A percentile compares a stretch with the other conserved stretches of the same genome.
phyloP scores from a whole-genome alignment of 2,329 filamentous ascomycete species.

The Gliomastix tumulicola region DNA sequence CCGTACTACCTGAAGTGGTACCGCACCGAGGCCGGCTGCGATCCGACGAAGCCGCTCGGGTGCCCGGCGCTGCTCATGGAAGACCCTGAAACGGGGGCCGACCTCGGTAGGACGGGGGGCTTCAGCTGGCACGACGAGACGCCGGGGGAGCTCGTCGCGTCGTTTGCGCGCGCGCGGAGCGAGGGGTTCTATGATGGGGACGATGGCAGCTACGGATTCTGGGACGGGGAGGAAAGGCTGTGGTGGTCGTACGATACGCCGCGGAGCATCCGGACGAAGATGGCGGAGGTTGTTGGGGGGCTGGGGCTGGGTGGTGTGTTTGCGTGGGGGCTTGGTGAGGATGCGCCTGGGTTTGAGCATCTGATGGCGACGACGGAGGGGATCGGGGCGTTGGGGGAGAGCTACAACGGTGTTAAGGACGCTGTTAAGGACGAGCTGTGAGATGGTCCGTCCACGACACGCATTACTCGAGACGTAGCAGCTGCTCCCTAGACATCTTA shows the following conservation, averaged over 20 bases:
- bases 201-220: conserved; percentile 67
- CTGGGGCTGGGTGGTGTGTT: conserved; percentile 62
- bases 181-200: conserved; percentile 46
- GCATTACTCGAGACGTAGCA: too few species aligned
- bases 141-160: conserved; percentile 43
- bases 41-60: conserved; percentile 35
- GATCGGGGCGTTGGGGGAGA: too few species aligned
- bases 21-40: conserved; percentile 33
- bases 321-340: conserved; percentile 70
- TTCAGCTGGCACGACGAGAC: conserved; percentile 55
- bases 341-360: conserved; percentile 38
- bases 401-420: conserved; percentile 11
- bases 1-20: conserved; percentile 65
- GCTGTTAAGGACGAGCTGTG: conserved; percentile 19
- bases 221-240: conserved; percentile 47
- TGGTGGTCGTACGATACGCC: conserved; percentile 74
- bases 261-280: conserved; percentile 53
- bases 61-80: conserved; percentile 52
- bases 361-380: conserved; percentile 27
- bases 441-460: not conserved
- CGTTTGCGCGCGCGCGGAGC: conserved; percentile 48
- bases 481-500: too few species aligned
- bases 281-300: conserved; percentile 48
- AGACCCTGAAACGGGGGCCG: conserved; percentile 47
- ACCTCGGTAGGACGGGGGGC: conserved; percentile 48